These are phyloP conservation scores for Mortierella polycephala DNA, from an alignment of 371 early-diverging fungal genomes.

Conservation along the genomic window DNA sequence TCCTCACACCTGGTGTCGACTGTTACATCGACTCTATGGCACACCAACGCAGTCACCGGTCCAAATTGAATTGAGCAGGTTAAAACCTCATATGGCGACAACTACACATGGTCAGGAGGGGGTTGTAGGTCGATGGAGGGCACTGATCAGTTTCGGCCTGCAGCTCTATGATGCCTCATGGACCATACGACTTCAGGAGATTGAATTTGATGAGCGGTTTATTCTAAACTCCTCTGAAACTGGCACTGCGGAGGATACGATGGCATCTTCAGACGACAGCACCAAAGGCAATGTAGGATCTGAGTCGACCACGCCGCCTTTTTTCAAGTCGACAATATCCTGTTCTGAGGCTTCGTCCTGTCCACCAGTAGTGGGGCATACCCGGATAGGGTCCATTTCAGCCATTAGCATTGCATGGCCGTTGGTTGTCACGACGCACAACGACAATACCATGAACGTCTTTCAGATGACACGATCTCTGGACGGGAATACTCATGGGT, in stretches of 20 bases:
- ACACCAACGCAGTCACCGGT: slow-evolving; percentile 26
- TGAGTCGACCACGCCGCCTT: neutral
- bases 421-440: slow-evolving; percentile 42
- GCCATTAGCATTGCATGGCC: slow-evolving; percentile 41
- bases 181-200: slow-evolving; percentile 47
- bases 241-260: slow-evolving; percentile 15
- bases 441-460: slow-evolving; percentile 52
- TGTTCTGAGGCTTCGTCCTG: neutral
- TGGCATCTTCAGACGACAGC: neutral
- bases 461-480: slow-evolving; percentile 29
- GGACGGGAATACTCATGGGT: neutral
- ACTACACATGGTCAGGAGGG: neutral
- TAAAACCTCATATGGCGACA: neutral
- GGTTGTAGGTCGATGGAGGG: slow-evolving; percentile 13
- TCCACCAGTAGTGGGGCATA: slow-evolving; percentile 9
- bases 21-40: slow-evolving; percentile 43
- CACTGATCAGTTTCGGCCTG: slow-evolving; percentile 30
- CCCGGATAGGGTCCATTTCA: slow-evolving; percentile 31
- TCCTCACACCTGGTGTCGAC: slow-evolving; percentile 22
- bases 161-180: slow-evolving; percentile 41
- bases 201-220: slow-evolving; percentile 32
- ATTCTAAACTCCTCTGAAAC: slow-evolving; percentile 28
- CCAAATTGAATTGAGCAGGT: slow-evolving; percentile 23
- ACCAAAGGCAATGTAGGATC: neutral
- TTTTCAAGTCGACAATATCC: neutral